phyloP scores from a whole-genome alignment of 2,329 filamentous ascomycete species.

The Paecilomyces sp. region DNA sequence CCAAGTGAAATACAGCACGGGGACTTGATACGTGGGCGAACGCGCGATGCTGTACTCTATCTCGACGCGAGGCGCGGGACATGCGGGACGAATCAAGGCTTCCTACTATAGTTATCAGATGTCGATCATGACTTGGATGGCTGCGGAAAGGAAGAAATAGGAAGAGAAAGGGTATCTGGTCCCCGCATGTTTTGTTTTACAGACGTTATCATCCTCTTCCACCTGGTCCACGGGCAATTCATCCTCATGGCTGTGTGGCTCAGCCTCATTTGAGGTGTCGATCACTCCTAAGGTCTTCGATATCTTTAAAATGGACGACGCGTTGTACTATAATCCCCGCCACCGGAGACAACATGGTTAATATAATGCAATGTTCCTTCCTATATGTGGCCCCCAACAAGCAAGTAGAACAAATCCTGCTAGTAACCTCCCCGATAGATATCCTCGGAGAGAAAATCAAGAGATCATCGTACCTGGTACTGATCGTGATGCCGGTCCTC shows the following conservation, averaged over 20 bases:
- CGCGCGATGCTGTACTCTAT: conserved; percentile 68
- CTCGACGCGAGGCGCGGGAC: conserved; percentile 32
- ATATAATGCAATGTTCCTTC: conserved; percentile 1
- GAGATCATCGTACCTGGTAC: not conserved
- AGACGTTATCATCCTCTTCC: conserved; percentile 25
- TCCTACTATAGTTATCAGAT: conserved; percentile 33
- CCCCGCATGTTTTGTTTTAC: conserved; percentile 4
- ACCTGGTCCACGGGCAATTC: conserved; percentile 10
- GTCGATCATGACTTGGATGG: conserved; percentile 4
- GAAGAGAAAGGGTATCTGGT: not conserved
- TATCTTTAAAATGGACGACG: conserved; percentile 20
- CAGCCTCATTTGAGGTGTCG: conserved; percentile 6
- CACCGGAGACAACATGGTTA: conserved; percentile 5
- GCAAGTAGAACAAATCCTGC: not conserved
- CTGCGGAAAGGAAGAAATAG: not conserved
- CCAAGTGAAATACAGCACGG: conserved; percentile 69
- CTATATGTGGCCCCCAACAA: not conserved
- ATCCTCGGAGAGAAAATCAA: not conserved
- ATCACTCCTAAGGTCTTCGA: conserved; percentile 14
- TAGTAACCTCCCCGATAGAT: too few species aligned
- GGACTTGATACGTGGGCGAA: conserved; percentile 67
- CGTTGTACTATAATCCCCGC: conserved; percentile 14
- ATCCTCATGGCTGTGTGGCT: conserved; percentile 2
- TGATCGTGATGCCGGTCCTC: not conserved
- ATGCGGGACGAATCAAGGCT: conserved; percentile 29